Base-by-base conservation (phyloP, 805 yeast species). In the Novakomyces olei region DNA sequence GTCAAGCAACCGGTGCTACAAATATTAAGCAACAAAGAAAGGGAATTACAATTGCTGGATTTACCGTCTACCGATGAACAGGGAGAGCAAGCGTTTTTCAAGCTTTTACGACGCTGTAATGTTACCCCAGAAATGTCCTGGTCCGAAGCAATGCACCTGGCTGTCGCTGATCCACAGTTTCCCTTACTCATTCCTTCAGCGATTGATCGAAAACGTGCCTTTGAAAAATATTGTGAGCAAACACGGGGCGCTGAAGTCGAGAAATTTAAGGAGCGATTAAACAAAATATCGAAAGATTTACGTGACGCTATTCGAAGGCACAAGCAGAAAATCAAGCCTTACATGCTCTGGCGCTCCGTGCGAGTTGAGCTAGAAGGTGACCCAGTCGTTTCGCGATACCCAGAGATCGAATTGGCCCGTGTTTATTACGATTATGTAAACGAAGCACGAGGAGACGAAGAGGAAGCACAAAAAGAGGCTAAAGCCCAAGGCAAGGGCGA, bases 71-170 rank as follows among this genome's bases (percentile, higher is more conserved):
- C 24, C 7, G 22, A 26, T 15, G 34, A 51, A 19, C 63, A 58
- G 14, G 63, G 65, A 2, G 63, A 60, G 27, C 40, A 44, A 4
- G 53, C 49, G 6, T 80, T 73, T 45, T 42, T 58, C 12, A 47
- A 54, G 2, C 57, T 80, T 63, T 53, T 81, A 6, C 48, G 53
- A 22, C 67, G 62, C 1, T 50, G 62, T 25, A 52, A 60, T 5
- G 78, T 80, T 2, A 81, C 73, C 47, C 62, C 75, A 0, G 63
- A 74, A 0, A 76, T 85, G 83, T 63, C 88, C 0, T 79, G 79
- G 49, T 47, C 44, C 3, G 71, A 73, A 40, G 66, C 72, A 2
- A 55, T 70, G 10, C 81, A 77, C 44, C 76, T 85, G 83, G 50
- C 58, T 4, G 50, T 78, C 2, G 52, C 57, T 4, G 77, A 74